phyloP scores from a whole-genome alignment of 1,284 basidiomycete genomes.

The Trichosporon sp. region DNA sequence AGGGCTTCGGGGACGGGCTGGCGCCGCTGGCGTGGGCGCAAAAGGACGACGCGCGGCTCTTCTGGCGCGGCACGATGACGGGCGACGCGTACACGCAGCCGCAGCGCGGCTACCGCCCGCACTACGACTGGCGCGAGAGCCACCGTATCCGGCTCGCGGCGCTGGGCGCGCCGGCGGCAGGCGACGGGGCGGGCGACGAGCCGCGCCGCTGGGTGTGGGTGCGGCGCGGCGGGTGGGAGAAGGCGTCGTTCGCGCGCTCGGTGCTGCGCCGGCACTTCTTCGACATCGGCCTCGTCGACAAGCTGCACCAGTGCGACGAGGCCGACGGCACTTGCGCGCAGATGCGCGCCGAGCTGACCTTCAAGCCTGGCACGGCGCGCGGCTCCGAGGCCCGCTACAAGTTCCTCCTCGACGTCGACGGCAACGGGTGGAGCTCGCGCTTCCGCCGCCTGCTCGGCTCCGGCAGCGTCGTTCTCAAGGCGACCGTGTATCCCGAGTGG shows the following conservation, averaged over 20 bases:
- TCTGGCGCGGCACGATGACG: conserved; percentile 51
- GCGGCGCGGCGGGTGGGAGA: conserved; percentile 35
- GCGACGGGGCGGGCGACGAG: conserved; percentile 32
- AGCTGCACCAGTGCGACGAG: conserved; percentile 36
- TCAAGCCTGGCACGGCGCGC: conserved; percentile 33
- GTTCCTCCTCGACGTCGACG: conserved; percentile 22
- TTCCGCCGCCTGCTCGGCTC: conserved; percentile 48
- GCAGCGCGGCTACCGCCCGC: conserved; percentile 11
- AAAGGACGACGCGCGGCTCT: conserved; percentile 46
- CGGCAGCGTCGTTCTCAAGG: conserved; percentile 51
- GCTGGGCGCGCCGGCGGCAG: conserved; percentile 24
- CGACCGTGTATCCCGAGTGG: conserved; percentile 52
- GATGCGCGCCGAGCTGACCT: conserved; percentile 37
- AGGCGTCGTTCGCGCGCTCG: conserved; percentile 29
- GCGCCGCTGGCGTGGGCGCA: conserved; percentile 33
- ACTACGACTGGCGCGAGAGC: conserved; percentile 43
- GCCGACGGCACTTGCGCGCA: conserved; percentile 47
- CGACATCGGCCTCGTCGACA: conserved; percentile 48
- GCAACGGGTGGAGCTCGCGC: conserved; percentile 49
- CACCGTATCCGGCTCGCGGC: conserved; percentile 45
- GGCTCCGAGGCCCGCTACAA: conserved; percentile 30
- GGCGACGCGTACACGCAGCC: conserved; percentile 44
- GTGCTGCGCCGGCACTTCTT: conserved; percentile 47
- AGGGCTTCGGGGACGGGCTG: conserved; percentile 42
- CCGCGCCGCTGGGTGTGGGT: conserved; percentile 32